Percentiles rank a stretch among this genome's conserved stretches.
phyloP scores from a whole-genome alignment of 805 yeast species.

The Phaffomyces thermotolerans region DNA sequence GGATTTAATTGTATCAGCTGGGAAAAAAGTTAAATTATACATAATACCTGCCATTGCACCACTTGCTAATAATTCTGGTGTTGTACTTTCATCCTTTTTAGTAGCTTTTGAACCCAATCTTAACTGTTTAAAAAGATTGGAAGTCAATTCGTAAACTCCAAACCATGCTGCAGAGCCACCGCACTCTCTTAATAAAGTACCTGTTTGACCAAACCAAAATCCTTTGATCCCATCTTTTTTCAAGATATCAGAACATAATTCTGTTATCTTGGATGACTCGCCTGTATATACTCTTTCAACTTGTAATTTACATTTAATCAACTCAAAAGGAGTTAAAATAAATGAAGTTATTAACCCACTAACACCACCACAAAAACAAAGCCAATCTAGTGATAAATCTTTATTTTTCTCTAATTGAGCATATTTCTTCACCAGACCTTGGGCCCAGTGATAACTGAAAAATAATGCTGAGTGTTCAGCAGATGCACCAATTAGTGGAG shows the following conservation, averaged over 20 bases:
- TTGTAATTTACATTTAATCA: conserved; percentile 83
- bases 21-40: conserved; percentile 75
- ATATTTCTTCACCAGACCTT: conserved; percentile 27
- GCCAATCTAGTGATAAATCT: conserved; percentile 33
- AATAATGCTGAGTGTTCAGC: conserved; percentile 80
- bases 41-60: conserved; percentile 86
- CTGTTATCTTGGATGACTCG: conserved; percentile 25
- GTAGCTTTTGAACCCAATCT: conserved; percentile 22
- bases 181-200: conserved; percentile 75
- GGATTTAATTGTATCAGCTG: conserved; percentile 86
- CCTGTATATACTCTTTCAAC: conserved; percentile 39
- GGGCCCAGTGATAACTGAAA: conserved; percentile 49
- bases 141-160: conserved; percentile 68
- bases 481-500: conserved; percentile 88
- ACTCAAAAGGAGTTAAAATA: conserved; percentile 85
- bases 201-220: conserved; percentile 80
- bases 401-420: conserved; percentile 9
- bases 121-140: conserved; percentile 29
- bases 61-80: conserved; percentile 54
- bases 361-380: conserved; percentile 66
- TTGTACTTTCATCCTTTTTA: conserved; percentile 25
- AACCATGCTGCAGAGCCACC: conserved; percentile 95
- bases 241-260: conserved; percentile 37
- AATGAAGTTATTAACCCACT: conserved; percentile 81
- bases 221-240: conserved; percentile 55